Conservation (phyloP, 805 yeast species). For the Saccharomycopsis microspora region DNA sequence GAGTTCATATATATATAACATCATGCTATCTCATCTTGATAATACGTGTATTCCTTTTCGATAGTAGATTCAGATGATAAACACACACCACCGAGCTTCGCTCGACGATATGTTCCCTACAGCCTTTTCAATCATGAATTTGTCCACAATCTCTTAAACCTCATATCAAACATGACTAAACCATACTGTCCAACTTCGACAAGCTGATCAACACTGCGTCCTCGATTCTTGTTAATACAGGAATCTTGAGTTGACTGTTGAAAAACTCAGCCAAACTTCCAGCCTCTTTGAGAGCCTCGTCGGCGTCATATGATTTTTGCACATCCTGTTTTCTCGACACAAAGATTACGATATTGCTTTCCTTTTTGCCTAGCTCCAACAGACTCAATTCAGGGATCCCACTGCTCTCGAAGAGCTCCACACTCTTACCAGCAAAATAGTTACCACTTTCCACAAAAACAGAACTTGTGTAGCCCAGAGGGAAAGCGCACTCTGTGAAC, state of each 20-base stretch:
- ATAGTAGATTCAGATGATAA: too few species aligned
- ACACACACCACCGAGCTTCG: too few species aligned
- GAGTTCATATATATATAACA: too few species aligned
- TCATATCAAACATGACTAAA: too few species aligned
- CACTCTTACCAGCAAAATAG: constrained; percentile 31
- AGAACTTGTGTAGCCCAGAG: constrained; percentile 60
- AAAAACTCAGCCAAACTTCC: constrained; percentile 50
- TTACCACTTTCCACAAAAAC: constrained; percentile 60
- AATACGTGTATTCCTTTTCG: too few species aligned
- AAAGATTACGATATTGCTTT: constrained; percentile 34
- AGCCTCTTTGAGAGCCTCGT: constrained; percentile 40
- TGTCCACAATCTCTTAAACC: too few species aligned
- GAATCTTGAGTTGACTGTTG: constrained; percentile 42
- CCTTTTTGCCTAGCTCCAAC: constrained; percentile 17
- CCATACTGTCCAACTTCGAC: constrained; percentile 22
- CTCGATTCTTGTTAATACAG: constrained; percentile 50
- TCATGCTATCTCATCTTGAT: too few species aligned
- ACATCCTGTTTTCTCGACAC: constrained; percentile 56
- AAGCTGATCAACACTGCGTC: constrained; percentile 58
- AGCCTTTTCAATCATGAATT: too few species aligned
- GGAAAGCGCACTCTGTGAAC: constrained; percentile 57
- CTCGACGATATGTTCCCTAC: too few species aligned
- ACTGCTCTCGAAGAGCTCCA: constrained; percentile 19
- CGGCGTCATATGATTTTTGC: constrained; percentile 39
- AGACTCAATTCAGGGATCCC: constrained; percentile 20